Evolutionary conservation across 352 stramenopile species (phyloP).

Genomic region (Thraustotheca clavata): DNA sequence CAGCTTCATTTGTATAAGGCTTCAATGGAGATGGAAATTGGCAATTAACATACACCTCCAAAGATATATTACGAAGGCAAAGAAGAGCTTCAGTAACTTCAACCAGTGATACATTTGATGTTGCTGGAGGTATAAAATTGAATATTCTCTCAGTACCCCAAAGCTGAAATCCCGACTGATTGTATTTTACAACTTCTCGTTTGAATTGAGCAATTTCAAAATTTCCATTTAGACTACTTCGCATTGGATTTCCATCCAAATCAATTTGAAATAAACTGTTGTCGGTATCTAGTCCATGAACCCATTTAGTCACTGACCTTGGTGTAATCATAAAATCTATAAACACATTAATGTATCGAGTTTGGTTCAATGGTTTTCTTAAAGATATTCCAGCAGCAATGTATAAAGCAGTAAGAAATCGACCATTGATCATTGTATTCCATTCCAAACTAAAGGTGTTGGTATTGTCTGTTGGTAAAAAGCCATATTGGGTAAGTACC

Average conservation of each 20-base stretch:
- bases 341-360: background rate
- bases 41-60: background rate
- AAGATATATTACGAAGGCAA: background rate
- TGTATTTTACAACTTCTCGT: background rate
- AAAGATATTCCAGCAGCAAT: background rate
- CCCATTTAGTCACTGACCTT: background rate
- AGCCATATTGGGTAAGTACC: background rate
- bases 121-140: background rate
- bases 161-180: background rate
- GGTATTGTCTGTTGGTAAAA: background rate
- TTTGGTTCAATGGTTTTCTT: background rate
- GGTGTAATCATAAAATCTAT: background rate
- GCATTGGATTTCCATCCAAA: background rate
- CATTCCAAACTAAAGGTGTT: background rate
- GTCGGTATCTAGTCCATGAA: background rate
- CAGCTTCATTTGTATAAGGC: background rate
- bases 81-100: background rate
- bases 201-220: background rate
- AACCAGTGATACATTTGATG: background rate
- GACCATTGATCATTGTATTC: background rate
- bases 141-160: background rate
- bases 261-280: background rate
- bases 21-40: background rate
- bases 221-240: background rate
- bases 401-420: background rate